phyloP scores from a whole-genome alignment of 202 grass and related monocot species.

The Musa balbisiana region DNA sequence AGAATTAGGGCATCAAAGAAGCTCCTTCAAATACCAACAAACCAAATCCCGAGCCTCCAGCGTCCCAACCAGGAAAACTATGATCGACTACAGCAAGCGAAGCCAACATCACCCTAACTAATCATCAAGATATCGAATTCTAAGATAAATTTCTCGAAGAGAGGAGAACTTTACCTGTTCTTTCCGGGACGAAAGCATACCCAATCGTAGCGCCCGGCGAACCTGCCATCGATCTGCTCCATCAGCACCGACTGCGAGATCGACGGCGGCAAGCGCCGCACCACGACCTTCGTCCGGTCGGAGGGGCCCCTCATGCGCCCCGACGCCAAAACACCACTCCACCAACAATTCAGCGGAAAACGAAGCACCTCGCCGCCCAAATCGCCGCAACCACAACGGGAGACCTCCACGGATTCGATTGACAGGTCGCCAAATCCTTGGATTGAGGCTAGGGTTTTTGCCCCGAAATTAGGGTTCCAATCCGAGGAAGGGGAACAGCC shows the following conservation, averaged over 20 bases:
- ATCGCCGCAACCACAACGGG: background rate
- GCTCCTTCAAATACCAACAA: background rate
- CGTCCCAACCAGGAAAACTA: background rate
- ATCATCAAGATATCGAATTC: constrained; percentile 1
- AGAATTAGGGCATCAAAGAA: background rate
- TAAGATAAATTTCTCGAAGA: background rate
- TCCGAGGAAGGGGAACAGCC: background rate
- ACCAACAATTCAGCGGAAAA: background rate
- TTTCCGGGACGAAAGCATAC: constrained; percentile 19
- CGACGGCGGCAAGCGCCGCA: constrained; percentile 27
- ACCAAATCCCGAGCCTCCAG: background rate
- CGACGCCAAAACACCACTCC: background rate
- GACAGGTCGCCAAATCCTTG: background rate
- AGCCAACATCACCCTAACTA: background rate
- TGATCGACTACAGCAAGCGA: background rate
- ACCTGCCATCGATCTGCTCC: constrained; percentile 26
- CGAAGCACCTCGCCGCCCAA: background rate
- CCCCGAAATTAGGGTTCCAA: background rate
- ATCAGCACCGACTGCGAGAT: constrained; percentile 15
- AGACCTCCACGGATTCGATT: background rate
- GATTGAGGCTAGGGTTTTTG: background rate
- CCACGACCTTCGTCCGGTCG: constrained; percentile 22
- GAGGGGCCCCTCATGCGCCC: constrained; percentile 18
- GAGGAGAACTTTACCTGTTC: constrained; percentile 1
- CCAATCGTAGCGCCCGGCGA: constrained; percentile 21